Evolutionary conservation across 306 rosid genomes (phyloP).

Genomic region (Corylus heterophylla): DNA sequence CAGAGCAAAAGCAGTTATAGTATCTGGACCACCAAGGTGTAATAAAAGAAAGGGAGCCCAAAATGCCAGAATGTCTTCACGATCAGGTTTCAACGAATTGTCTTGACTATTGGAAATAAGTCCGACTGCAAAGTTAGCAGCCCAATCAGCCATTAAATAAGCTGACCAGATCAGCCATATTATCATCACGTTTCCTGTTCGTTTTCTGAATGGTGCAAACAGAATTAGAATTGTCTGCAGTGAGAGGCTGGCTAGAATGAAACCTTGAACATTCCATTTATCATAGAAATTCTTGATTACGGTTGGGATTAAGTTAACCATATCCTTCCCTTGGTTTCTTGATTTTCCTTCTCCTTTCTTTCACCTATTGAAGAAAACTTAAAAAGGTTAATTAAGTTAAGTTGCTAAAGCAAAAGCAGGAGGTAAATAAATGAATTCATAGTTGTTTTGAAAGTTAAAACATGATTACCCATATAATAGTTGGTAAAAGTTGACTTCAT

Average conservation of each 20-base stretch:
- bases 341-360: neutral
- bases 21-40: constrained; percentile 61
- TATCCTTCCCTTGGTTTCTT: constrained; percentile 3
- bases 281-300: constrained; percentile 34
- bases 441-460: too few relatives aligned
- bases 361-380: neutral
- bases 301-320: constrained; percentile 28
- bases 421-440: neutral
- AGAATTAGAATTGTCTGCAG: constrained; percentile 31
- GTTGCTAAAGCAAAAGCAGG: neutral
- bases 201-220: constrained; percentile 36
- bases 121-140: constrained; percentile 41
- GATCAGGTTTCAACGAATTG: neutral
- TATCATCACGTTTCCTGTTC: constrained; percentile 6
- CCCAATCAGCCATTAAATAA: constrained; percentile 50
- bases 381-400: neutral
- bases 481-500: too few relatives aligned
- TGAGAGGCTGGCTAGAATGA: constrained; percentile 36
- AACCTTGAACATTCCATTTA: constrained; percentile 43
- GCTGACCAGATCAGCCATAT: constrained; percentile 37
- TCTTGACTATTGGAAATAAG: constrained; percentile 36
- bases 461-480: too few relatives aligned
- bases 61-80: constrained; percentile 28
- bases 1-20: constrained; percentile 50
- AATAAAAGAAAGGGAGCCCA: constrained; percentile 58